Evolutionary conservation across 139 green algal genomes (phyloP), one percentile per base, ranked within the genome.

Genomic region (Bryopsis sp.): DNA sequence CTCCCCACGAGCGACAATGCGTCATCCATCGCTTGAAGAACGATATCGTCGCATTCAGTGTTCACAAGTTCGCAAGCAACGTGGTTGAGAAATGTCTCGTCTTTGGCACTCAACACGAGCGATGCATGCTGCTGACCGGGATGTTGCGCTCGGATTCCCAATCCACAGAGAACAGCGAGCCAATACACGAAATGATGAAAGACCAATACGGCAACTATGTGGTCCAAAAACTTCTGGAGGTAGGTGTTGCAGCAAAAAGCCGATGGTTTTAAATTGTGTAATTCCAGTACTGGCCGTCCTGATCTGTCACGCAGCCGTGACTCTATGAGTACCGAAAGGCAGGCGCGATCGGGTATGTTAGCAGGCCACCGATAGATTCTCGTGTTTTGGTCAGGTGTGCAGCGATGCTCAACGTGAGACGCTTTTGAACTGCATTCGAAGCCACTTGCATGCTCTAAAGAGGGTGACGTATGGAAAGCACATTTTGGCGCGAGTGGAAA

Each of bases 41-140:
- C 28, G 43, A 65, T 43, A 47, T 65, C 58, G 5, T 31, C 26
- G 4, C 43, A 5, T 78, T 95, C 47, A 82, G 66, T 59, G 81
- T 85, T 78, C 90, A 97, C 80, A 97, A 96, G 82, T 97, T 95
- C 75, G 90, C 92, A 3, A 85, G 70, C 82, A 97, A 96, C 75
- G 92, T 97, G 43, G 78, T 97, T 1, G 91, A 97, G 73, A 91
- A 91, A 70, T 94, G 86, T 81, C 77, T 97, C 8, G 69, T 88
- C 64, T 79, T 88, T 71, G 80, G 85, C 66, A 66, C 32, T 39
- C 64, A 72, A 1, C 47, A 39, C 24, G 75, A n/a, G n/a, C n/a
- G n/a, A n/a, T n/a, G n/a, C n/a, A n/a, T n/a, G n/a, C n/a, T n/a
- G n/a, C n/a, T n/a, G n/a, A n/a, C n/a, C n/a, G n/a, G n/a, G n/a